Base-by-base conservation (phyloP, 192 early-diverging fungal genomes). In the Cladochytrium replicatum region DNA sequence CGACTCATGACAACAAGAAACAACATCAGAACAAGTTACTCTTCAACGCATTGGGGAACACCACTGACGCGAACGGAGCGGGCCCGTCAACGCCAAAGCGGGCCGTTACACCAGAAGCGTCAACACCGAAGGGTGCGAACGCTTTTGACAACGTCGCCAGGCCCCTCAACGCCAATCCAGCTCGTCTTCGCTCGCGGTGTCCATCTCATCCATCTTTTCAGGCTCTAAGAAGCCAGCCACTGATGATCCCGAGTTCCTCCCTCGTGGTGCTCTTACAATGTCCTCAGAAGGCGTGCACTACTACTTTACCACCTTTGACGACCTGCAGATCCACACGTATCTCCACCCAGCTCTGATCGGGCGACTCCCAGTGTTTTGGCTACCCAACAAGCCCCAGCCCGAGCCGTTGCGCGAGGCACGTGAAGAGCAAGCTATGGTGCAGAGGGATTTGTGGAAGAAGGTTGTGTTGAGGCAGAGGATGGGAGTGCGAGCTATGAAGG, bases 271-370 rank as follows among this genome's bases (percentile, higher is more conserved):
- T n/a, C n/a, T n/a, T n/a, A n/a, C n/a, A n/a, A n/a, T n/a, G n/a
- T n/a, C n/a, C n/a, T n/a, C n/a, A n/a, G n/a, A n/a, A n/a, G n/a
- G n/a, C n/a, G n/a, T n/a, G n/a, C n/a, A n/a, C n/a, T n/a, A n/a
- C n/a, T n/a, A n/a, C n/a, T n/a, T n/a, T n/a, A n/a, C n/a, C n/a
- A n/a, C n/a, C n/a, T n/a, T n/a, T n/a, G 68, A 71, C 32, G 72
- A 75, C 48, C 40, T 65, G 24, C 65, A 67, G 32, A 17, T 73
- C 5, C 62, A 66, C 46, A 66, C 72, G 3, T 75, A 69, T 42
- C 45, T 72, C 48, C 72, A 71, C 52, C 72, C 72, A 8, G 72
- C 72, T 7, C 57, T 72, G 41, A 68, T 75, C 46, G 72, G 72
- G 1, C 49, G 65, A 15, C 49, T 75, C 5, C 72, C 72, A 5